Evolutionary conservation across 345 rosid genomes (phyloP).

Genomic region (Ceriops decandra): DNA sequence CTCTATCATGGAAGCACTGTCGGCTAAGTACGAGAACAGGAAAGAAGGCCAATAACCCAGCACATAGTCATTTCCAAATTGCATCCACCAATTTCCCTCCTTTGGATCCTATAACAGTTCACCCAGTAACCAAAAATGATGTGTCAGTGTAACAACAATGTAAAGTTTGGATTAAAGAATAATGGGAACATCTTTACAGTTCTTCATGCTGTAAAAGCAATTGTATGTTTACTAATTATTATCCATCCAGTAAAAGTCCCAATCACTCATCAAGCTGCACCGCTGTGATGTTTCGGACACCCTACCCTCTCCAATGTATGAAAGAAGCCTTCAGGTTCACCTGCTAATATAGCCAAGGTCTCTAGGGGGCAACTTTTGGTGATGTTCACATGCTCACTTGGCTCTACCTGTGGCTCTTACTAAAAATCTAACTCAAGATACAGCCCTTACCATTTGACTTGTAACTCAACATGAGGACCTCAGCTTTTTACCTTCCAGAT

Average conservation of each 20-base stretch:
- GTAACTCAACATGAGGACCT: not conserved
- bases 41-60: slow-evolving; percentile 44
- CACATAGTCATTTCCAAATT: slow-evolving; percentile 13
- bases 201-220: not conserved
- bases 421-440: not conserved
- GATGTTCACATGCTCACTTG: not conserved
- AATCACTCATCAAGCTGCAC: not conserved
- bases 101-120: slow-evolving; percentile 25
- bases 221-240: not conserved
- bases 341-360: not conserved
- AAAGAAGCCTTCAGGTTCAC: not conserved
- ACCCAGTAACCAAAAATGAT: not conserved
- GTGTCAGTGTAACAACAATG: too few relatives aligned
- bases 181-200: not conserved
- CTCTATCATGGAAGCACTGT: slow-evolving; percentile 18
- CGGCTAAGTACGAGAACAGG: slow-evolving; percentile 25
- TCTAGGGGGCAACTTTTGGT: not conserved
- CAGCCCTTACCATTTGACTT: slow-evolving; percentile 3
- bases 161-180: too few relatives aligned
- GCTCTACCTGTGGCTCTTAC: too few relatives aligned
- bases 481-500: slow-evolving; percentile 70
- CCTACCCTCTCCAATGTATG: not conserved
- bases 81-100: slow-evolving; percentile 44
- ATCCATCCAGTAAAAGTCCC: not conserved
- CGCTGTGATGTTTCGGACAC: not conserved